Conservation (phyloP, 805 yeast species). For the Kuraishia capsulata region DNA sequence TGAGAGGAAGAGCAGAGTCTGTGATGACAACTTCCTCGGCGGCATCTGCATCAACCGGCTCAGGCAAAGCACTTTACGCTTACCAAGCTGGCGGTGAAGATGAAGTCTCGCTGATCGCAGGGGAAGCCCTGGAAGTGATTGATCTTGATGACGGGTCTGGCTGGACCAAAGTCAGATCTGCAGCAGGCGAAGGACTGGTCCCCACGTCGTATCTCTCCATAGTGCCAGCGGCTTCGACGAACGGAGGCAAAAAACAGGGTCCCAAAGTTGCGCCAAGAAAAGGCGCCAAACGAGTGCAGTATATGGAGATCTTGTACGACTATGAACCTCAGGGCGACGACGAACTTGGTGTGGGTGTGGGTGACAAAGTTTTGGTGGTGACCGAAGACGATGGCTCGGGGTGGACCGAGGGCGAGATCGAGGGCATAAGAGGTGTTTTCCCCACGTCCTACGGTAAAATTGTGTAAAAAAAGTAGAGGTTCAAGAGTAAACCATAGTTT, state of each 20-base stretch:
- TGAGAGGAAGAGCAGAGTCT: constrained; percentile 16
- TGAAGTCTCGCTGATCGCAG: constrained; percentile 54
- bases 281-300: constrained; percentile 57
- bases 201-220: constrained; percentile 74
- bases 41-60: constrained; percentile 11
- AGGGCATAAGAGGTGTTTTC: constrained; percentile 58
- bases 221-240: constrained; percentile 8
- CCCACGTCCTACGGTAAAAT: constrained; percentile 66
- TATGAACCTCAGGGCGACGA: constrained; percentile 73
- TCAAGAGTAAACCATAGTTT: background rate
- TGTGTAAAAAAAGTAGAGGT: constrained; percentile 3
- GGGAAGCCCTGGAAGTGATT: constrained; percentile 51
- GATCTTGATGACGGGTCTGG: constrained; percentile 85
- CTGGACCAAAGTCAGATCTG: constrained; percentile 67
- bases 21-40: constrained; percentile 6
- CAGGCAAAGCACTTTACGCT: constrained; percentile 50
- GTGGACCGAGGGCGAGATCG: constrained; percentile 87
- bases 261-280: constrained; percentile 77
- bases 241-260: constrained; percentile 36
- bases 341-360: constrained; percentile 63
- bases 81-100: constrained; percentile 68
- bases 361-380: constrained; percentile 63
- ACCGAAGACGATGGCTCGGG: constrained; percentile 76
- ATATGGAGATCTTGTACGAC: constrained; percentile 64
- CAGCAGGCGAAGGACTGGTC: constrained; percentile 58